Evolutionary conservation across 2,329 filamentous ascomycete genomes (phyloP).

Genomic region (Mycocentrospora acerina): DNA sequence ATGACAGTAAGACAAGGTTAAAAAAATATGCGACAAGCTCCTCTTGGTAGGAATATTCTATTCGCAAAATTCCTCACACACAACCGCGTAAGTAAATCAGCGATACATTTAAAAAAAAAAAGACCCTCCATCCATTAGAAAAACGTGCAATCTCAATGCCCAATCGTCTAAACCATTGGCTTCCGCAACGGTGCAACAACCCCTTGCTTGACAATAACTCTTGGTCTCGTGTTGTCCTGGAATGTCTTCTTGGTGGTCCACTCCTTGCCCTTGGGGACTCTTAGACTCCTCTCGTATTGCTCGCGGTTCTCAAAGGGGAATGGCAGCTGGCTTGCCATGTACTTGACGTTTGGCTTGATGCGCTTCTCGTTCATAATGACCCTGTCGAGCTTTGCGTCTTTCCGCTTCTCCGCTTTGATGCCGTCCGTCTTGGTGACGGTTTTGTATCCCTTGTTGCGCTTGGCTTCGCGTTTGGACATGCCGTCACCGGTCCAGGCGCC

Average conservation of each 20-base stretch:
- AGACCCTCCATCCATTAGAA: not conserved
- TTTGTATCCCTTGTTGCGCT: slow-evolving; percentile 54
- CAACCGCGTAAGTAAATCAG: no score
- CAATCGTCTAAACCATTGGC: slow-evolving; percentile 54
- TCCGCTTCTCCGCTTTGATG: slow-evolving; percentile 72
- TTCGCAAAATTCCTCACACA: no score
- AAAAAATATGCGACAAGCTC: no score
- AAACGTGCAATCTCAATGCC: no score
- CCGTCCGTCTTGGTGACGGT: slow-evolving; percentile 67
- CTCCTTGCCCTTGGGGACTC: slow-evolving; percentile 86
- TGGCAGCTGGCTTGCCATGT: slow-evolving; percentile 79
- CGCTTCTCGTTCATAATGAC: slow-evolving; percentile 94
- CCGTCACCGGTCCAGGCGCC: slow-evolving; percentile 88
- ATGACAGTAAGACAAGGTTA: no score
- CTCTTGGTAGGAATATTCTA: no score
- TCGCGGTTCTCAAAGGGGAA: slow-evolving; percentile 84
- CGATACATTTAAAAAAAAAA: not conserved
- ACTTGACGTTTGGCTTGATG: slow-evolving; percentile 87
- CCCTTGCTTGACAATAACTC: slow-evolving; percentile 87
- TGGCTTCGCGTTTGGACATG: slow-evolving; percentile 67
- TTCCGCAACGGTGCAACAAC: slow-evolving; percentile 89
- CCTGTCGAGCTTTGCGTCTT: slow-evolving; percentile 77
- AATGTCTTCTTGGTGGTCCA: slow-evolving; percentile 97
- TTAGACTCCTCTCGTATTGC: slow-evolving; percentile 87
- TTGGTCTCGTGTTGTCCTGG: slow-evolving; percentile 85